Conservation (phyloP, 2,329 filamentous ascomycete species). For the Fusarium virguliforme region DNA sequence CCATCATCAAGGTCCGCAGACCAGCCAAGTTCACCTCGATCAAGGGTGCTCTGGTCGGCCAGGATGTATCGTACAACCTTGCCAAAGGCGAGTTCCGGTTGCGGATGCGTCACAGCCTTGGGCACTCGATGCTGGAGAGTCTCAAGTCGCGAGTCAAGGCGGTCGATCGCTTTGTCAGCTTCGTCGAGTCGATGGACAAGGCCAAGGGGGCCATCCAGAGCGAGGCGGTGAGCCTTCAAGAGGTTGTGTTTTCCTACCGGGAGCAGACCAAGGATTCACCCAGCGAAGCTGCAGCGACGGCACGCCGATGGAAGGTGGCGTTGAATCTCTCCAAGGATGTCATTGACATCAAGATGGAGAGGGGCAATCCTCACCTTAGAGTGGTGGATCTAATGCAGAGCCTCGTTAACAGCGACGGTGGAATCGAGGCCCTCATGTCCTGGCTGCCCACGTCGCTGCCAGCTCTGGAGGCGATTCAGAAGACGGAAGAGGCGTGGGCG, state of each 20-base stretch:
- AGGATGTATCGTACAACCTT: constrained; percentile 74
- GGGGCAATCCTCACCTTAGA: constrained; percentile 77
- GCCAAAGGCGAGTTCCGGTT: constrained; percentile 75
- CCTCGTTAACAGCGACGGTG: constrained; percentile 70
- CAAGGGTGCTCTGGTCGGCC: constrained; percentile 67
- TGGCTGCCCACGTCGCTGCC: constrained; percentile 75
- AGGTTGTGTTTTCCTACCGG: constrained; percentile 80
- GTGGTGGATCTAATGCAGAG: constrained; percentile 72
- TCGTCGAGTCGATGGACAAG: constrained; percentile 76
- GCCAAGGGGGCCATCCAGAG: constrained; percentile 70
- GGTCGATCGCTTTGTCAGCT: constrained; percentile 80
- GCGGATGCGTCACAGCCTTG: constrained; percentile 71
- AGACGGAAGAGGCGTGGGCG: constrained; percentile 72
- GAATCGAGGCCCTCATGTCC: constrained; percentile 68
- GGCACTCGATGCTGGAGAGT: constrained; percentile 71
- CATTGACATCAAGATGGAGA: constrained; percentile 73
- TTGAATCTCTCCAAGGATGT: constrained; percentile 70
- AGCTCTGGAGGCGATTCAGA: constrained; percentile 73
- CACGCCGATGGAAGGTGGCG: constrained; percentile 66
- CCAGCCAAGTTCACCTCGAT: constrained; percentile 71
- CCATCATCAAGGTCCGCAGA: constrained; percentile 69
- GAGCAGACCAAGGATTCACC: constrained; percentile 41
- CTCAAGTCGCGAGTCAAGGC: constrained; percentile 74
- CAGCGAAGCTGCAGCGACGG: constrained; percentile 10
- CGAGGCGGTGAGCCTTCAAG: constrained; percentile 73